A percentile compares a stretch with the other conserved stretches of the same genome.
Conservation (phyloP, 805 yeast genomes). For the Candida xiaguanensis region DNA sequence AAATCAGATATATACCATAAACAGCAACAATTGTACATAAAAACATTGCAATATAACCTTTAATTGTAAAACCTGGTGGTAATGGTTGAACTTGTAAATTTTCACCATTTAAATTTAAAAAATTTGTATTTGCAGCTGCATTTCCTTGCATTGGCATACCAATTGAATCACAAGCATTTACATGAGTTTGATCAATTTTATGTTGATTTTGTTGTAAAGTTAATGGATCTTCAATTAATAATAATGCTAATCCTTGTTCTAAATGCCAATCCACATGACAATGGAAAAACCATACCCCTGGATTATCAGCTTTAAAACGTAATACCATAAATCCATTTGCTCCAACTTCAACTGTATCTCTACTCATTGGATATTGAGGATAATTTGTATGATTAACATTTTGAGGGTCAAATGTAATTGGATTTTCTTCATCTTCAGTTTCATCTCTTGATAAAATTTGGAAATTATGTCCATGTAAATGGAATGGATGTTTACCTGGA, state of each 20-base stretch:
- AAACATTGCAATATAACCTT: slow-evolving; percentile 63
- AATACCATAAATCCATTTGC: slow-evolving; percentile 84
- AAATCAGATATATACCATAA: slow-evolving; percentile 57
- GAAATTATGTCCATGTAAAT: slow-evolving; percentile 90
- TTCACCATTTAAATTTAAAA: slow-evolving; percentile 60
- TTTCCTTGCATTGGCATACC: slow-evolving; percentile 53
- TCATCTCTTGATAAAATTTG: slow-evolving; percentile 75
- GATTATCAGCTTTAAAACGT: slow-evolving; percentile 89
- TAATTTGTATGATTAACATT: slow-evolving; percentile 29
- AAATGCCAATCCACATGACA: slow-evolving; percentile 99
- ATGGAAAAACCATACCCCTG: slow-evolving; percentile 99
- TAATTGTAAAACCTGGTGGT: slow-evolving; percentile 67
- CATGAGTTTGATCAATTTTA: slow-evolving; percentile 35
- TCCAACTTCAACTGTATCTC: slow-evolving; percentile 78
- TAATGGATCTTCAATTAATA: slow-evolving; percentile 79
- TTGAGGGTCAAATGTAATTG: slow-evolving; percentile 44
- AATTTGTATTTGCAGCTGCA: slow-evolving; percentile 58
- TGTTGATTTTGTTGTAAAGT: slow-evolving; percentile 44
- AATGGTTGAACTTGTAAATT: slow-evolving; percentile 56
- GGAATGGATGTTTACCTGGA: slow-evolving; percentile 96
- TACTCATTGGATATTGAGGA: slow-evolving; percentile 75
- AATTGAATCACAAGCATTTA: slow-evolving; percentile 45
- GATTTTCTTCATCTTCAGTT: slow-evolving; percentile 50
- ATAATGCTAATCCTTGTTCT: slow-evolving; percentile 85
- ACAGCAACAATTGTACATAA: slow-evolving; percentile 54